A percentile compares a stretch with the other conserved stretches of the same genome.
These are phyloP conservation scores for Rehmannia glutinosa DNA, from an alignment of 257 asterid genomes.

Conservation along the genomic window DNA sequence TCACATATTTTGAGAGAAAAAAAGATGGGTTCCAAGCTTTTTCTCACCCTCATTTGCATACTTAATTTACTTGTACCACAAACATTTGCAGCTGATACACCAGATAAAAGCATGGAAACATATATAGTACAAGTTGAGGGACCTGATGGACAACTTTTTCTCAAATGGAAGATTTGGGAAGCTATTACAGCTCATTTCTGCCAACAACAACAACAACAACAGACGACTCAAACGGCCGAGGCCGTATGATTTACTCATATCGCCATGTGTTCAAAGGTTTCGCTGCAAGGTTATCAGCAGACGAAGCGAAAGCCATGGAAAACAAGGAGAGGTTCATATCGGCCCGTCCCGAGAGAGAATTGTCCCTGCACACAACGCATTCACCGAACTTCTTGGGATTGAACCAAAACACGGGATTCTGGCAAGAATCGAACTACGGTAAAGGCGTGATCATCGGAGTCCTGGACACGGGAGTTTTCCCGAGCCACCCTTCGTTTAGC, in stretches of 20 bases:
- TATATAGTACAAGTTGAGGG: slow-evolving; percentile 4
- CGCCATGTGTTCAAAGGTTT: slow-evolving; percentile 30
- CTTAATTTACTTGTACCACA: too few relatives aligned
- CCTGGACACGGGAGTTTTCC: slow-evolving; percentile 11
- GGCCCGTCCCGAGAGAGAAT: slow-evolving; percentile 3
- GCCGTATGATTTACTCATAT: neutral
- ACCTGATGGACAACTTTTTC: neutral
- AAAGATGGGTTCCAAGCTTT: too few relatives aligned
- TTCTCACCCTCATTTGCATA: too few relatives aligned
- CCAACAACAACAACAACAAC: neutral
- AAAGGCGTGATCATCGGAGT: slow-evolving; percentile 16
- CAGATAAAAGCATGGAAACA: neutral
- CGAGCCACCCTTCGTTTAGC: slow-evolving; percentile 17
- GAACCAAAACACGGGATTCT: slow-evolving; percentile 14
- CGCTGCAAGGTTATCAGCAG: slow-evolving; percentile 26
- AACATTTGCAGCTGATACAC: neutral
- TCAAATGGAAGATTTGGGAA: neutral
- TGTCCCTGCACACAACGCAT: slow-evolving; percentile 22
- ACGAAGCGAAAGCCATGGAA: slow-evolving; percentile 16
- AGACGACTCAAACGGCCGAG: neutral
- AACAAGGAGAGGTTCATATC: slow-evolving; percentile 8
- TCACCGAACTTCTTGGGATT: slow-evolving; percentile 34
- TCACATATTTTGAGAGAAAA: too few relatives aligned
- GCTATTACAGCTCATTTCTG: slow-evolving; percentile 7
- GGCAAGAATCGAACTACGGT: neutral